phyloP scores from a whole-genome alignment of 2,329 filamentous ascomycete species.

The Calycina marina region DNA sequence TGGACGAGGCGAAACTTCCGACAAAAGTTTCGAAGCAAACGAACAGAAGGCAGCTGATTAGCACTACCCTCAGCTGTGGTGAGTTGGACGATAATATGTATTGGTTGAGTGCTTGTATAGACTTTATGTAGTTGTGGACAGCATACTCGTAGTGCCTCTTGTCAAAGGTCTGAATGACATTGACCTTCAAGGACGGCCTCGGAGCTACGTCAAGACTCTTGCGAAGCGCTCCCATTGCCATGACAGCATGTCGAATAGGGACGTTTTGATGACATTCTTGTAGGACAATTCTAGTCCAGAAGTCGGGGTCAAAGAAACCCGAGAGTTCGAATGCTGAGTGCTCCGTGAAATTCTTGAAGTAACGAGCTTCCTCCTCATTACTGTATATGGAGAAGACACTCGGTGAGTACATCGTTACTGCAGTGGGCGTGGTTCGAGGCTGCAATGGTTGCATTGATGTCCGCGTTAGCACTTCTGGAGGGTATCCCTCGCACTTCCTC shows the following conservation, averaged over 20 bases:
- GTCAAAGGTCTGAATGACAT: conserved; percentile 27
- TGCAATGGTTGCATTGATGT: conserved; percentile 7
- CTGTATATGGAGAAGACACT: conserved; percentile 32
- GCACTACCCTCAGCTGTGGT: conserved; percentile 26
- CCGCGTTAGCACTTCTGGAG: neutral
- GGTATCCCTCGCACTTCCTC: conserved; percentile 45
- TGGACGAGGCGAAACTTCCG: conserved; percentile 40
- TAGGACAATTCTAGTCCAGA: conserved; percentile 48
- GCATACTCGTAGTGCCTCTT: conserved; percentile 43
- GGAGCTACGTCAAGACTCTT: conserved; percentile 38
- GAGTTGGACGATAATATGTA: conserved; percentile 28
- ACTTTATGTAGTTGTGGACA: conserved; percentile 41
- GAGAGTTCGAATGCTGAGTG: conserved; percentile 47
- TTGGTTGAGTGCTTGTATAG: conserved; percentile 35
- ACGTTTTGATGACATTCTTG: conserved; percentile 45
- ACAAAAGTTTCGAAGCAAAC: conserved; percentile 21
- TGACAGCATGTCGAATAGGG: conserved; percentile 49
- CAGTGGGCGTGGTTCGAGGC: conserved; percentile 19
- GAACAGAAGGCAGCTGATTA: conserved; percentile 20
- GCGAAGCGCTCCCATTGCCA: conserved; percentile 51
- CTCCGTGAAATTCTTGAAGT: conserved; percentile 45
- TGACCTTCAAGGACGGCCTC: conserved; percentile 17
- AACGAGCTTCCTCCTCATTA: conserved; percentile 36
- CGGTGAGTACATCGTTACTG: conserved; percentile 9
- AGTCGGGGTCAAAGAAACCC: conserved; percentile 48